phyloP scores from a whole-genome alignment of 2,329 filamentous ascomycete species.

The Microcyclospora pomicola region DNA sequence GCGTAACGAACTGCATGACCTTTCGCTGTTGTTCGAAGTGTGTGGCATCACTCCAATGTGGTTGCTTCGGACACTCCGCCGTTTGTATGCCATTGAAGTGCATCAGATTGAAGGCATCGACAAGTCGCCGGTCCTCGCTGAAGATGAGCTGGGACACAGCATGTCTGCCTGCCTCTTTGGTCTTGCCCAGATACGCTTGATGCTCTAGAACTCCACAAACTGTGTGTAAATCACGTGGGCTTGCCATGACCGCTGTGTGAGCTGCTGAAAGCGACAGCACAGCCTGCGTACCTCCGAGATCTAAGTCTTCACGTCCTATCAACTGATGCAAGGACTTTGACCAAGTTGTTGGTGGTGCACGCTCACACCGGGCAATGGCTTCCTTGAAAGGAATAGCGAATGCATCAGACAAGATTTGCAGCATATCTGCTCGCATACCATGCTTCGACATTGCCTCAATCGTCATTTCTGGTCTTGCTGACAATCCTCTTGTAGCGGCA shows the following conservation, averaged over 20 bases:
- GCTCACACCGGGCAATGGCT: slow-evolving; percentile 70
- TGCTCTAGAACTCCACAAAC: slow-evolving; percentile 57
- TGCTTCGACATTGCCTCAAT: slow-evolving; percentile 53
- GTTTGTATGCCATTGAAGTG: slow-evolving; percentile 70
- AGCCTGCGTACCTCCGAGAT: neutral
- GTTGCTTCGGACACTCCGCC: slow-evolving; percentile 61
- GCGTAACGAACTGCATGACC: slow-evolving; percentile 71
- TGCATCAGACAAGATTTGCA: slow-evolving; percentile 76
- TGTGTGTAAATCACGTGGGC: slow-evolving; percentile 55
- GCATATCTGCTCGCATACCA: slow-evolving; percentile 50
- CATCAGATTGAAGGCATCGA: slow-evolving; percentile 73
- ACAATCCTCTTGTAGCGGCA: slow-evolving; percentile 11
- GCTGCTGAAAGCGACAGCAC: neutral
- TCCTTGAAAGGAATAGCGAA: slow-evolving; percentile 71
- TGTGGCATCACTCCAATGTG: slow-evolving; percentile 71
- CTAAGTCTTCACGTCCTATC: slow-evolving; percentile 67
- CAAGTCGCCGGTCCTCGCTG: slow-evolving; percentile 75
- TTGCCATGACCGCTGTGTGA: neutral
- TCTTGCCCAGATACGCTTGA: slow-evolving; percentile 55
- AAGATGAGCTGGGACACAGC: slow-evolving; percentile 77
- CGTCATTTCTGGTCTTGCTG: slow-evolving; percentile 6
- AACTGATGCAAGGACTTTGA: slow-evolving; percentile 55
- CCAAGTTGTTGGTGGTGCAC: slow-evolving; percentile 69
- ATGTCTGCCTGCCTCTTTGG: slow-evolving; percentile 64
- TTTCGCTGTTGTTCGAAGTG: slow-evolving; percentile 87